Base-by-base conservation (phyloP, 305 asterid genomes). In the Ilex paraguariensis region DNA sequence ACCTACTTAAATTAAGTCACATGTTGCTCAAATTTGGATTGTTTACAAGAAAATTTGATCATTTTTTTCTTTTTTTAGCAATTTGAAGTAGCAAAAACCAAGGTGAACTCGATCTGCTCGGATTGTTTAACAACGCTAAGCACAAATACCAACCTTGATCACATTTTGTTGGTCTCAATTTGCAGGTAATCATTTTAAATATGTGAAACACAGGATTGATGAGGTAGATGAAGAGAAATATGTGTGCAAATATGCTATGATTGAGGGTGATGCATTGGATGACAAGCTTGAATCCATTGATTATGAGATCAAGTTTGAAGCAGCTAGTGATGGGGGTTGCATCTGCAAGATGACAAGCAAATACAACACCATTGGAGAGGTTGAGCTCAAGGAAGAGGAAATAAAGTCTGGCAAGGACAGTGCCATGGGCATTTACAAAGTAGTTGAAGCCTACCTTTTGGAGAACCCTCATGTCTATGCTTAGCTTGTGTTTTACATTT, bases 291-390 rank as follows among this genome's bases (percentile, higher is more conserved):
- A 83, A 4, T 75, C 21, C 3, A 76, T 83, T 31, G 70, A 56
- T 2, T 73, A 80, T 28, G 86, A 83, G 31, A 70, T 76, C 21
- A 74, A 73, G 71, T 73, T 80, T 11, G 82, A 83, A 65, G 46
- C 67, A 10, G 59, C 71, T 13, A 31, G 13, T n/a, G 67, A 69
- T 33, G 78, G 79, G 6, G 76, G 77, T 3, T 78, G 76, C 57
- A 36, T 71, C 44, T 78, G 81, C 67, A 83, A 72, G 74, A 75
- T 83, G 84, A 71, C 60, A 13, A 78, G 82, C 32, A 73, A 77
- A 28, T 80, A 80, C 51, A 75, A 52, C 3, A 44, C 68, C 1
- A 39, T 75, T 10, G 86, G 66, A 9, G 75, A 72, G 17, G 63
- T 69, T 60, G 76, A 75, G 54, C 53, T 72, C 53, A 67, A 71